Base-by-base conservation (phyloP, 371 early-diverging fungal genomes). In the Paraphysoderma sedebokerense region DNA sequence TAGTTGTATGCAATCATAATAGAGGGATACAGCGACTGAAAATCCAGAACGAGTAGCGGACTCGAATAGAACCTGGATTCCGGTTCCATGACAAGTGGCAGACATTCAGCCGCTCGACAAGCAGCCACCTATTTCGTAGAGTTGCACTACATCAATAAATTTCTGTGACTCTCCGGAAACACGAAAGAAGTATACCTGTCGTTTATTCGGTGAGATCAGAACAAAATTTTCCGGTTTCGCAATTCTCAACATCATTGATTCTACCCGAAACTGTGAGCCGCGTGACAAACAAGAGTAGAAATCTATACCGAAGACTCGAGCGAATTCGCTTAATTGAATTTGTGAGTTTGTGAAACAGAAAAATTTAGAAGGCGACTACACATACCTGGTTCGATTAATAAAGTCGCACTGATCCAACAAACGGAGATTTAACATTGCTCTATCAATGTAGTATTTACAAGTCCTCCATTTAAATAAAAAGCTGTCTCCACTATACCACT, bases 1-100 rank as follows among this genome's bases (percentile, higher is more conserved):
- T 81, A 85, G 51, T 92, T 92, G 59, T 88, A 88, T 0, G 88
- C 91, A 56, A 90, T 88, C 81, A 92, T 87, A 13, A 92, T 67
- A 28, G 85, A 85, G 6, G 93, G 93, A 52, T 92, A 92, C 13
- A 92, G 61, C 28, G 82, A 82, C 57, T 89, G 90, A 50, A 89
- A 92, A 57, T 92, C 93, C 26, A 91, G 57, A 3, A 92, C 88
- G 2, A 84, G 64, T 27, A 88, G 54, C 1, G 93, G 91, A 53
- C 78, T 76, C 24, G 60, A 75, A 55, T 85, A 92, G 53, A 84
- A 84, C 22, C 67, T 57, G 3, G 86, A 76, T 38, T 69, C 55
- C 0, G 93, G 93, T 58, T 92, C 93, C 77, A 88, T 76, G 17
- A 85, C 77, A 39, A 92, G 61, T 4, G 93, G 89, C 12, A 87